Evolutionary conservation across 1,284 basidiomycete species (phyloP).

Genomic region (Mrakiaceae sp.): DNA sequence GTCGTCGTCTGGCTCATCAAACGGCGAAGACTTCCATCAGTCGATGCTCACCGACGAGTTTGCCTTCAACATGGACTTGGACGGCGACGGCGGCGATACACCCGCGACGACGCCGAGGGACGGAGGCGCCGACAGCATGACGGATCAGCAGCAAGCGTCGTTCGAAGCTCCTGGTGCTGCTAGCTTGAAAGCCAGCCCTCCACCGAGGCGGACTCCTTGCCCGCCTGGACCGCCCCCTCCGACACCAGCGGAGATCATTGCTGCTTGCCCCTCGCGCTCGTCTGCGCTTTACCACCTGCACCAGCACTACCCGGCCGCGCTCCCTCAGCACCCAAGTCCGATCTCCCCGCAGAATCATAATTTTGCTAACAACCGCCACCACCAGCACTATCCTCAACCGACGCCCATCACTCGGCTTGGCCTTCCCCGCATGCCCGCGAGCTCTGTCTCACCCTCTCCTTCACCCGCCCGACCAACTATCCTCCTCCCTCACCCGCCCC

Average conservation of each 20-base stretch:
- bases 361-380: too few species aligned
- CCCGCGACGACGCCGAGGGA: conserved; percentile 5
- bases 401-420: neutral
- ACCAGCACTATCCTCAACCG: too few species aligned
- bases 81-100: neutral
- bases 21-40: neutral
- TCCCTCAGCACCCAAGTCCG: too few species aligned
- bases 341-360: too few species aligned
- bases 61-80: conserved; percentile 1
- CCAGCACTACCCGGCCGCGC: too few species aligned
- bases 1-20: neutral
- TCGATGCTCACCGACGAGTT: neutral
- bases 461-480: neutral
- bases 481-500: neutral
- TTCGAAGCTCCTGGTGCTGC: neutral
- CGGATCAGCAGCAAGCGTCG: neutral
- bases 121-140: neutral
- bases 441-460: neutral
- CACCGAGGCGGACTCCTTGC: neutral
- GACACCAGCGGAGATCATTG: conserved; percentile 6
- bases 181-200: neutral
- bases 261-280: neutral
- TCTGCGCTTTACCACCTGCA: too few species aligned
- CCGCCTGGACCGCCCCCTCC: neutral
- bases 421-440: neutral